Evolutionary conservation across 106 monocot species (phyloP).

Genomic region (Phalaenopsis equestris): DNA sequence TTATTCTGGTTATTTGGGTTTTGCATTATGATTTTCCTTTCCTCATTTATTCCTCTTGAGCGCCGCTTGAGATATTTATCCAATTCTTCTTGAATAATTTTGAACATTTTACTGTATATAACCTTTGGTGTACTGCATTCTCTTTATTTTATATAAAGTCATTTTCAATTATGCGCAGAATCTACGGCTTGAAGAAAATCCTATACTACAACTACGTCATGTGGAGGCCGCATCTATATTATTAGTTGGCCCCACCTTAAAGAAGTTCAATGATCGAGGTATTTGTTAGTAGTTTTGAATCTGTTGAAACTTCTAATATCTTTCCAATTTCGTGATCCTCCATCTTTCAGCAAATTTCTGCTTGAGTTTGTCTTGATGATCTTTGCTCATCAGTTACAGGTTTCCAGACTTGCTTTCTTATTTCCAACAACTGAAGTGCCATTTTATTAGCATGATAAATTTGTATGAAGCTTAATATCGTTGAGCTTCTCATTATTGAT

Average conservation of each 20-base stretch:
- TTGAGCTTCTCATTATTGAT: too few species aligned
- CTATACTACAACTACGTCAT: conserved; percentile 73
- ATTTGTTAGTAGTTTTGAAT: conserved; percentile 12
- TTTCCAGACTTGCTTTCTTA: not conserved
- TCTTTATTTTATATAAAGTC: not conserved
- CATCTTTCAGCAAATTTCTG: not conserved
- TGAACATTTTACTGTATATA: too few species aligned
- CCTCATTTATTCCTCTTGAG: not conserved
- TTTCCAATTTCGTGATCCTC: not conserved
- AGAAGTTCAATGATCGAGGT: conserved; percentile 96
- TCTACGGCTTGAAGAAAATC: conserved; percentile 90
- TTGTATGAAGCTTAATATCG: too few species aligned
- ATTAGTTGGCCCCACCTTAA: conserved; percentile 82
- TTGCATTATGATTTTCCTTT: not conserved
- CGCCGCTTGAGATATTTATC: too few species aligned
- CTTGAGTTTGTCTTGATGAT: not conserved
- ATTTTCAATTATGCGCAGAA: conserved; percentile 51
- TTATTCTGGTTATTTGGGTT: not conserved
- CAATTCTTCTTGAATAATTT: too few species aligned
- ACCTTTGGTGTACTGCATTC: not conserved
- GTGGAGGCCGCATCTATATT: conserved; percentile 84
- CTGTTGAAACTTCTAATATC: not conserved
- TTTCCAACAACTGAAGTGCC: not conserved
- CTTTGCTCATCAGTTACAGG: not conserved
- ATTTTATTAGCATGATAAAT: not conserved